Evolutionary conservation across 2,329 filamentous ascomycete genomes (phyloP).

Genomic region (Venturia effusa): DNA sequence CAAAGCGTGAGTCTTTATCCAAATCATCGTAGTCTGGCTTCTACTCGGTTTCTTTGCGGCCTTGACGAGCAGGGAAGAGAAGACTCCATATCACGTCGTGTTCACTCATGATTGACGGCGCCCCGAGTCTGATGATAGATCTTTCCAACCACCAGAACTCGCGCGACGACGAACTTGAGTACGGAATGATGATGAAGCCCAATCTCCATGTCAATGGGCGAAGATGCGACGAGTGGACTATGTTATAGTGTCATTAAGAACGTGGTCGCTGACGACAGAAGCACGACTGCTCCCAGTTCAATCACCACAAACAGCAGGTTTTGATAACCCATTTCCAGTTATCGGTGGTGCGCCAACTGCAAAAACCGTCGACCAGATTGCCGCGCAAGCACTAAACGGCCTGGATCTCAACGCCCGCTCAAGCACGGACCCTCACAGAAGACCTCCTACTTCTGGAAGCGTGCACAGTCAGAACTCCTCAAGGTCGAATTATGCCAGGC

Average conservation of each 20-base stretch:
- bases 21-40: background rate
- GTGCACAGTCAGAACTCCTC: slow-evolving; percentile 1
- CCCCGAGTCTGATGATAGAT: background rate
- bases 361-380: slow-evolving; percentile 15
- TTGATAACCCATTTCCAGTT: slow-evolving; percentile 38
- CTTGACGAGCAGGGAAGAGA: background rate
- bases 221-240: background rate
- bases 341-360: slow-evolving; percentile 19
- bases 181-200: background rate
- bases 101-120: background rate
- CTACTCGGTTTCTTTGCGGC: background rate
- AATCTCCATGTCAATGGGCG: background rate
- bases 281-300: background rate
- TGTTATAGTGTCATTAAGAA: background rate
- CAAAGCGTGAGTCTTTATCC: slow-evolving; percentile 3
- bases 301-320: slow-evolving; percentile 11
- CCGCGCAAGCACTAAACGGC: slow-evolving; percentile 5
- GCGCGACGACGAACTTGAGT: background rate
- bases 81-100: background rate
- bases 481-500: background rate
- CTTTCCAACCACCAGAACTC: background rate
- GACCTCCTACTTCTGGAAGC: slow-evolving; percentile 4
- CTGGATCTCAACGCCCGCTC: slow-evolving; percentile 8
- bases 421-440: background rate
- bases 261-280: slow-evolving; percentile 2